Conservation (phyloP, 2,329 filamentous ascomycete genomes). For the Aureobasidium leucospermi region DNA sequence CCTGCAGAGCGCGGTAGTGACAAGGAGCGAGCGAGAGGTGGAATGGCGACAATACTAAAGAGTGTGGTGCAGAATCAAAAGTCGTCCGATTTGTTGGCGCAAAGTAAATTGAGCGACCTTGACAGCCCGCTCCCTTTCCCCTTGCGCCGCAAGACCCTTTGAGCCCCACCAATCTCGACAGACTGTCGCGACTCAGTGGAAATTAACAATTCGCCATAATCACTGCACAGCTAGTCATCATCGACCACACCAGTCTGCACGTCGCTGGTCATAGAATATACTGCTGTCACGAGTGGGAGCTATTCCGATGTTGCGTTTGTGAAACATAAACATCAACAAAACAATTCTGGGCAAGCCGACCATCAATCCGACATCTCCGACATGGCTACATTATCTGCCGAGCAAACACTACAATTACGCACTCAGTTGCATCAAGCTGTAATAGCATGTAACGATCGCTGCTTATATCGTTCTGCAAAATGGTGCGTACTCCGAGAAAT, state of each 20-base stretch:
- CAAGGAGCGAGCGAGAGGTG: background rate
- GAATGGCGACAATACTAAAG: slow-evolving; percentile 1
- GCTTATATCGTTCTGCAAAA: slow-evolving; percentile 92
- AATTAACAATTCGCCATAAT: background rate
- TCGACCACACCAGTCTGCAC: background rate
- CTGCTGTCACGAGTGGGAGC: background rate
- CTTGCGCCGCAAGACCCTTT: background rate
- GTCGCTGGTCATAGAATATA: background rate
- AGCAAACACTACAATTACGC: slow-evolving; percentile 54
- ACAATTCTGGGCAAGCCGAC: background rate
- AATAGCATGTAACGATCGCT: slow-evolving; percentile 85
- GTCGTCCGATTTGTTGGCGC: slow-evolving; percentile 16
- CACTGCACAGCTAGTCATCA: background rate
- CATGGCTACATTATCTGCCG: slow-evolving; percentile 28
- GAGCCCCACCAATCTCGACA: background rate
- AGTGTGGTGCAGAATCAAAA: slow-evolving; percentile 3
- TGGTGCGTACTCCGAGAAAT: slow-evolving; percentile 52
- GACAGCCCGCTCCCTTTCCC: background rate
- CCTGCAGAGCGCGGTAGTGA: background rate
- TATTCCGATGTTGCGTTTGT: background rate
- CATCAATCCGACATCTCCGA: background rate
- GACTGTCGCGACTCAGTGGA: background rate
- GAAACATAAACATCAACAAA: slow-evolving; percentile 4
- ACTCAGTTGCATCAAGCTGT: slow-evolving; percentile 75
- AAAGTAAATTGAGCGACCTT: background rate